Percentiles rank a stretch among this genome's conserved stretches.
Conservation (phyloP, 306 rosid genomes). For the Vicia faba region DNA sequence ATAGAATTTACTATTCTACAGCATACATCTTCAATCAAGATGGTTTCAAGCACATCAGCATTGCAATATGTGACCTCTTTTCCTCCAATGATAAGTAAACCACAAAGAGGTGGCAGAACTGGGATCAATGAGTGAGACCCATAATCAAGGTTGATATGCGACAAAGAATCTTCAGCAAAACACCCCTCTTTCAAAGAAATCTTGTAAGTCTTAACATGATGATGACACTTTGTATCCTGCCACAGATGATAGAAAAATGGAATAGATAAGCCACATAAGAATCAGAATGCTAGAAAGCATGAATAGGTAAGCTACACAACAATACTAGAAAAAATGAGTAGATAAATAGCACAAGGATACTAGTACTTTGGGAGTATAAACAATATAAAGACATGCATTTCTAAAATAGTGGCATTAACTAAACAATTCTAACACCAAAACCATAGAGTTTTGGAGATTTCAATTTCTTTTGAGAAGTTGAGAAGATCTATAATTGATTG, state of each 20-base stretch:
- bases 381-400: no score
- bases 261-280: constrained; percentile 14
- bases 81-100: constrained; percentile 97
- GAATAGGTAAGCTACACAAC: constrained; percentile 11
- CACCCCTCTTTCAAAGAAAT: constrained; percentile 87
- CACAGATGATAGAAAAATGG: constrained; percentile 24
- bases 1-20: not conserved
- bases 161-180: constrained; percentile 95
- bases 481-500: no score
- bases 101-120: constrained; percentile 92
- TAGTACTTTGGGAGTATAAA: no score
- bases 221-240: constrained; percentile 93
- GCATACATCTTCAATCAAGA: constrained; percentile 79
- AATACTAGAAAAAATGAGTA: not conserved
- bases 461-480: no score
- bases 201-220: constrained; percentile 91
- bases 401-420: no score
- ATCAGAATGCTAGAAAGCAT: not conserved
- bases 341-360: no score
- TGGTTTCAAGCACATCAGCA: constrained; percentile 83
- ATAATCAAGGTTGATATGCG: constrained; percentile 86
- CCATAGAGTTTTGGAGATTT: no score
- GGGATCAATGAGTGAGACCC: constrained; percentile 89
- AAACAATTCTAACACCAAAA: no score
- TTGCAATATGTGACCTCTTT: constrained; percentile 84